Conservation (phyloP, 192 early-diverging fungal genomes). For the Entrophospora sp. region DNA sequence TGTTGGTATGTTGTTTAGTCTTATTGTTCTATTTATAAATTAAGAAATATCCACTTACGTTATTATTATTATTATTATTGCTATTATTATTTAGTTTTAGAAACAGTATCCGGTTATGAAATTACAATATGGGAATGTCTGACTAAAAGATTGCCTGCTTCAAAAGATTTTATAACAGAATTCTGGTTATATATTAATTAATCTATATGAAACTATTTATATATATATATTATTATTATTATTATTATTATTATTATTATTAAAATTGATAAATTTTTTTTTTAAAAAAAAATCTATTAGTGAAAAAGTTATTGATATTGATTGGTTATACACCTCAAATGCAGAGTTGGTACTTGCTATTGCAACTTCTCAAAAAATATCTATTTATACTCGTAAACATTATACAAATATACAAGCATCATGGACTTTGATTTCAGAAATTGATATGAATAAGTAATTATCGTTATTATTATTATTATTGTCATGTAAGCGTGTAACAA, state of each 20-base stretch:
- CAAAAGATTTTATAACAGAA: constrained; percentile 30
- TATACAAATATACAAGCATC: constrained; percentile 23
- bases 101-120: constrained; percentile 11
- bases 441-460: no score
- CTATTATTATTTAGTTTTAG: neutral
- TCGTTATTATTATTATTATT: no score
- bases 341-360: constrained; percentile 66
- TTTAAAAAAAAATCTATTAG: constrained; percentile 18
- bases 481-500: neutral
- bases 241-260: neutral
- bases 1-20: constrained; percentile 22
- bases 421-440: constrained; percentile 49
- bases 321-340: constrained; percentile 70
- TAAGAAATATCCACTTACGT: neutral
- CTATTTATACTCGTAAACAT: constrained; percentile 50
- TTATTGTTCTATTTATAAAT: neutral
- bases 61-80: no score
- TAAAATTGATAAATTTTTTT: neutral
- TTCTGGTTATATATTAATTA: no score
- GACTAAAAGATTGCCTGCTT: constrained; percentile 33
- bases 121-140: constrained; percentile 38
- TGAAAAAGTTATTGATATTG: constrained; percentile 45
- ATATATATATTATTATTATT: neutral
- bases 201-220: no score
- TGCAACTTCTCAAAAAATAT: constrained; percentile 39